Evolutionary conservation across 306 rosid genomes (phyloP).

Genomic region (Cyclanthera cordifolia): DNA sequence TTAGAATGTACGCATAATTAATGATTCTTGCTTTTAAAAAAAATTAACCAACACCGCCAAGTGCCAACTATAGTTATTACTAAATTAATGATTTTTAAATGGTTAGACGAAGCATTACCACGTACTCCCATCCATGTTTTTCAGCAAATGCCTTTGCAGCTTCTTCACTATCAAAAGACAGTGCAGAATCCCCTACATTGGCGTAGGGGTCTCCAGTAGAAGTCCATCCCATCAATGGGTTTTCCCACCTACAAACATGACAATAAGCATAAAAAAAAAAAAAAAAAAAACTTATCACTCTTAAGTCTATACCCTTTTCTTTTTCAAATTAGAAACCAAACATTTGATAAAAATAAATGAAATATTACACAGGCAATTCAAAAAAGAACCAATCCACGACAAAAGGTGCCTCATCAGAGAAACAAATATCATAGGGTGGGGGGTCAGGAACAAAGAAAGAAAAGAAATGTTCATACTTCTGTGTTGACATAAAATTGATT

Average conservation of each 20-base stretch:
- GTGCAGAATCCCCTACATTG: slow-evolving; percentile 78
- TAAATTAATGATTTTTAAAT: neutral
- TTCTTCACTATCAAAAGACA: slow-evolving; percentile 73
- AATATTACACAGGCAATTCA: neutral
- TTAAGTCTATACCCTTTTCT: neutral
- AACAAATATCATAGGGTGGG: neutral
- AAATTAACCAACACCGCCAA: neutral
- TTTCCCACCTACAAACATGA: slow-evolving; percentile 70
- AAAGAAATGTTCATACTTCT: slow-evolving; percentile 37
- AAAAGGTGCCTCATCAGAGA: neutral
- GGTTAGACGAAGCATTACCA: slow-evolving; percentile 39
- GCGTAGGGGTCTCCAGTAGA: slow-evolving; percentile 94
- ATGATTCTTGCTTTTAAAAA: neutral
- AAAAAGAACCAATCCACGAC: neutral
- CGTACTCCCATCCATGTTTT: slow-evolving; percentile 88
- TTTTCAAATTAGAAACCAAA: neutral
- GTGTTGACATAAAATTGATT: slow-evolving; percentile 89
- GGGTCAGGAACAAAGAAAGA: neutral
- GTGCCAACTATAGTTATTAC: neutral
- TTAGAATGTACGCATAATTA: neutral
- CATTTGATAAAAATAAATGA: neutral
- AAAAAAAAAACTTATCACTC: neutral
- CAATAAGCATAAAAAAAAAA: neutral
- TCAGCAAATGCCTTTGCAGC: slow-evolving; percentile 82
- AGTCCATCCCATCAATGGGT: slow-evolving; percentile 99